Conservation (phyloP, 805 yeast species). For the Komagataella pastoris region DNA sequence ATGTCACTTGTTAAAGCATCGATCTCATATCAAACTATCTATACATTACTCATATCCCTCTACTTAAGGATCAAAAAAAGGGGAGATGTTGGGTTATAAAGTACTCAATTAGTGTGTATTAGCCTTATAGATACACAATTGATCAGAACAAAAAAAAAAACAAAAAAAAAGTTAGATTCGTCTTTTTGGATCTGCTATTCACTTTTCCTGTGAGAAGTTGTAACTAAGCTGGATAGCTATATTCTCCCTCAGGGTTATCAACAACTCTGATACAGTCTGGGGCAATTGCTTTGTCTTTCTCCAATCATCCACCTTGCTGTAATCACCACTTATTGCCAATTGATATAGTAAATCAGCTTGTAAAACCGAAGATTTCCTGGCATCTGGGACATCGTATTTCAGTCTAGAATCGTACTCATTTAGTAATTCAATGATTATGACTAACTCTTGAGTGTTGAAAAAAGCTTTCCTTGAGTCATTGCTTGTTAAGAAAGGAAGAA, state of each 20-base stretch:
- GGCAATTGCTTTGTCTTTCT: constrained; percentile 6
- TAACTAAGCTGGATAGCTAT: constrained; percentile 15
- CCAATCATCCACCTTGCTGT: constrained; percentile 8
- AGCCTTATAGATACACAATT: not conserved
- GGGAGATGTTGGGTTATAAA: not conserved
- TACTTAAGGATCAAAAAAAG: not conserved
- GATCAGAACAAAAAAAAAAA: not conserved
- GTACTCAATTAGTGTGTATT: not conserved
- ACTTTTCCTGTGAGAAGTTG: constrained; percentile 9
- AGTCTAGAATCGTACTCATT: constrained; percentile 10
- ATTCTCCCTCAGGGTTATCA: constrained; percentile 10
- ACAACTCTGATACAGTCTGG: constrained; percentile 3
- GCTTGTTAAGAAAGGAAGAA: constrained; percentile 24
- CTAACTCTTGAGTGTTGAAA: constrained; percentile 10
- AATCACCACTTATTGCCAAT: constrained; percentile 5
- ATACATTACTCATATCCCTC: not conserved
- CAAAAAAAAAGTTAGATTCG: not conserved
- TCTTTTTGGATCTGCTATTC: not conserved
- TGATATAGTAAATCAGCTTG: constrained; percentile 9
- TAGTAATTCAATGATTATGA: constrained; percentile 11
- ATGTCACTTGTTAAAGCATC: constrained; percentile 55
- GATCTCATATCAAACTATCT: not conserved
- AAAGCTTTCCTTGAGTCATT: not conserved
- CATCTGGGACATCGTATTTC: constrained; percentile 2
- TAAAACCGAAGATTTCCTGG: constrained; percentile 3